These are phyloP conservation scores for Microdochium bolleyi DNA, from an alignment of 2,329 filamentous ascomycete species.

Conservation along the genomic window DNA sequence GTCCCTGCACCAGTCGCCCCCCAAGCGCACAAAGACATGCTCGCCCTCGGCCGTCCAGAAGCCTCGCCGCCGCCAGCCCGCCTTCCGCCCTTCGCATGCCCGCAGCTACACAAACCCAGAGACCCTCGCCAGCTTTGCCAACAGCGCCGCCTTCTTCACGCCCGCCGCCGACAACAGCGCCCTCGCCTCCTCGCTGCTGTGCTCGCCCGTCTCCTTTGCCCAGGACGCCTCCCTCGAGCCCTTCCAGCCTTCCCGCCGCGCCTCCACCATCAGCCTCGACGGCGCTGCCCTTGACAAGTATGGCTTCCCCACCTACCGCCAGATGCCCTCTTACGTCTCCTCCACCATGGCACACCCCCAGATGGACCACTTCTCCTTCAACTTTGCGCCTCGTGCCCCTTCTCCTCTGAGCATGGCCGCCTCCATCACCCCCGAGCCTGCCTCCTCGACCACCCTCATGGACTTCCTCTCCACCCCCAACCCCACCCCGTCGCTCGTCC, in stretches of 20 bases:
- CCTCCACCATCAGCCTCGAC: constrained; percentile 62
- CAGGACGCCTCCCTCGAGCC: constrained; percentile 39
- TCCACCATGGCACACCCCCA: constrained; percentile 19
- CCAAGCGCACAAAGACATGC: constrained; percentile 51
- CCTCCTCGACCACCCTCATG: constrained; percentile 60
- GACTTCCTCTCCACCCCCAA: constrained; percentile 73
- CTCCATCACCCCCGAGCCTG: constrained; percentile 34
- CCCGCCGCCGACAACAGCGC: constrained; percentile 21
- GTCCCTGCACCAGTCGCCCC: constrained; percentile 50
- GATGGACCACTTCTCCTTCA: constrained; percentile 37
- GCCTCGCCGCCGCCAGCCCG: constrained; percentile 16
- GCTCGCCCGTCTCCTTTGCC: constrained; percentile 55
- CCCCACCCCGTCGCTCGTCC: constrained; percentile 74
- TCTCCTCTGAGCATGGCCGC: constrained; percentile 26
- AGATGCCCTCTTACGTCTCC: constrained; percentile 52
- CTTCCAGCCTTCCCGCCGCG: constrained; percentile 41
- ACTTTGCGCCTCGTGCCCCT: constrained; percentile 36
- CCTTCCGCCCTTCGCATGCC: constrained; percentile 37
- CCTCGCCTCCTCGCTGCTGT: constrained; percentile 45
- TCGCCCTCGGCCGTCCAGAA: constrained; percentile 30
- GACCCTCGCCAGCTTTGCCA: constrained; percentile 33
- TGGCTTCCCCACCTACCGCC: constrained; percentile 78
- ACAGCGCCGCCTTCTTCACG: constrained; percentile 26
- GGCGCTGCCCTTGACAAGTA: constrained; percentile 58
- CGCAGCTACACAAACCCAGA: constrained; percentile 57